Evolutionary conservation across 2,329 filamentous ascomycete genomes (phyloP), one percentile per base, ranked within the genome.

Genomic region (Pseudogymnoascus sp.): DNA sequence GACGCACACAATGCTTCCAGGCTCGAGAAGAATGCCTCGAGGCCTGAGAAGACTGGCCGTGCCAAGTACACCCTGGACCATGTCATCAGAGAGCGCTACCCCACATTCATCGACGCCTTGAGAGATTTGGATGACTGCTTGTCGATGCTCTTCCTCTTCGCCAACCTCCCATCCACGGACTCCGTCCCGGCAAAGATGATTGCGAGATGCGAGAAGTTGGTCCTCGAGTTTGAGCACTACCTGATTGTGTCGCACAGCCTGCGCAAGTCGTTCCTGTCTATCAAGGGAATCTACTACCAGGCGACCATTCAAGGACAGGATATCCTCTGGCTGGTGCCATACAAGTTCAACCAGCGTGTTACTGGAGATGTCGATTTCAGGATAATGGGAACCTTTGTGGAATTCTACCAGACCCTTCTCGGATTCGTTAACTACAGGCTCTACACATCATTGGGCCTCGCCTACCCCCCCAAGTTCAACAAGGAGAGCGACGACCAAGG

Each of bases 271-370:
- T 99, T 99, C 79, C 78, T 99, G 66, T 96, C 91, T 1, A 97
- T 99, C 77, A 99, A 99, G 81, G 94, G 94, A 64, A 97, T 99
- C 70, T 99, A 99, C 79, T 99, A 97, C 77, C 93, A 97, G 77
- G 94, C 93, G 22, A 97, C 88, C 59, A 95, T 99, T 64, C 91
- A 97, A 74, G 94, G 94, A 57, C 92, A 99, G 77, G 93, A 97
- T 70, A 89, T 99, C 58, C 80, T 97, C 66, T 99, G 94, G 94
- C 81, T 99, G 38, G 93, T 97, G 9, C 94, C 94, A 1, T 99
- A 99, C 79, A 91, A 91, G 74, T 99, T 99, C 77, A 96, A 97
- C 71, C 94, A 99, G 79, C 83, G 90, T 67, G 87, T 96, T 12
- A 90, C 94, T 39, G 90, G 89, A 62, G 94, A 99, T 74, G 89